A percentile compares a stretch with the other conserved stretches of the same genome.
phyloP scores from a whole-genome alignment of 345 rosid species.

The Salix udensis region DNA sequence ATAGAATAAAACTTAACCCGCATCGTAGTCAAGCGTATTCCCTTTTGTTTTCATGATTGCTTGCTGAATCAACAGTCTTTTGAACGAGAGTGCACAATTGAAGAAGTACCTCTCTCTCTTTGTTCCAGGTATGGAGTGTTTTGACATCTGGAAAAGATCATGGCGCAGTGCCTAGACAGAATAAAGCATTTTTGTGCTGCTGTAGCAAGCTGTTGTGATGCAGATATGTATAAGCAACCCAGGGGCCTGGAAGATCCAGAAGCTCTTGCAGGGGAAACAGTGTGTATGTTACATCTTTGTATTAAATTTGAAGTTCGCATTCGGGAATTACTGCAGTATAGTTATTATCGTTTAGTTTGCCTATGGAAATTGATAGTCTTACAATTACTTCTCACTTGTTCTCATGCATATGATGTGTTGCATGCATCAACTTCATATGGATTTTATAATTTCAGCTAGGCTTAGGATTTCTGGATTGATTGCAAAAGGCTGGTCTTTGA shows the following conservation, averaged over 20 bases:
- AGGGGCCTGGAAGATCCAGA: slow-evolving; percentile 21
- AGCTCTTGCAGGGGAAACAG: slow-evolving; percentile 20
- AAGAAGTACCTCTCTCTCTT: not conserved
- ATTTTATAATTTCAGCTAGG: not conserved
- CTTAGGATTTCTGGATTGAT: not conserved
- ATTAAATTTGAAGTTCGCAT: slow-evolving; percentile 14
- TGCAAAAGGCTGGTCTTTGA: not conserved
- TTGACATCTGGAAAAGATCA: slow-evolving; percentile 16
- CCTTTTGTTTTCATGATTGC: not conserved
- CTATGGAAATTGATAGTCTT: not conserved
- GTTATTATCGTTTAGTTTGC: not conserved
- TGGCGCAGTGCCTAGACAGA: slow-evolving; percentile 26
- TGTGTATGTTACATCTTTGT: slow-evolving; percentile 18
- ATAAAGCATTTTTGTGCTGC: slow-evolving; percentile 17
- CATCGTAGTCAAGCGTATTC: not conserved
- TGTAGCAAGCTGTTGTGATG: slow-evolving; percentile 18
- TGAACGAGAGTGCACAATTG: not conserved
- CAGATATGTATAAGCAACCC: slow-evolving; percentile 20
- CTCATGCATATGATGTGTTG: not conserved
- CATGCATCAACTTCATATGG: not conserved
- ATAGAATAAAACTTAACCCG: not conserved
- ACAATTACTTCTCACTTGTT: not conserved
- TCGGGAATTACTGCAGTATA: not conserved
- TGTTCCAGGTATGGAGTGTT: slow-evolving; percentile 23
- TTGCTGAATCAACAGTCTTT: not conserved